phyloP scores from a whole-genome alignment of 305 asterid genomes.

The Salvia sclarea region DNA sequence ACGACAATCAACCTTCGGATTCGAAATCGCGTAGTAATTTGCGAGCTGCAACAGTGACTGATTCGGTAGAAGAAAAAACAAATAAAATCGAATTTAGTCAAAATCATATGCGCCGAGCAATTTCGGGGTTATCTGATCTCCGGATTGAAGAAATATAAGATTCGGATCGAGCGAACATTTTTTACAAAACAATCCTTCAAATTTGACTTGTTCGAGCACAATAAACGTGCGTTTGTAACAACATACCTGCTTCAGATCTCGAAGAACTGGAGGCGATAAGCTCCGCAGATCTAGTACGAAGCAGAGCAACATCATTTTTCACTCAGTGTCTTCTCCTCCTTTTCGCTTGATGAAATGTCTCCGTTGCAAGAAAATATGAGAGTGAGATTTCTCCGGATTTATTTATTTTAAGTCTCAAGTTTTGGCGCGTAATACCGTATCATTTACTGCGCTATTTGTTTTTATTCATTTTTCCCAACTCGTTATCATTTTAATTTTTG shows the following conservation, averaged over 20 bases:
- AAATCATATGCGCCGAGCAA: not conserved
- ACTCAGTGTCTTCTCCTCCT: conserved; percentile 19
- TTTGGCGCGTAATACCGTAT: conserved; percentile 37
- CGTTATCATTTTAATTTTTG: too few species aligned
- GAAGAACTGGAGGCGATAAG: conserved; percentile 67
- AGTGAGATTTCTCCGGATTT: conserved; percentile 1
- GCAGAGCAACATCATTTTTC: conserved; percentile 67
- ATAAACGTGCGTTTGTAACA: not conserved
- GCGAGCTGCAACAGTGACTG: conserved; percentile 89
- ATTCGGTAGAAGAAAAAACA: conserved; percentile 11
- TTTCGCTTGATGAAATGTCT: conserved; percentile 17
- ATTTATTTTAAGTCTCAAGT: conserved; percentile 11
- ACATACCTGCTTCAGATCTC: conserved; percentile 78
- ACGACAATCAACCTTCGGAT: conserved; percentile 32
- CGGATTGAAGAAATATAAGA: not conserved
- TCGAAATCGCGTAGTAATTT: conserved; percentile 68
- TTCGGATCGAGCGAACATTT: conserved; percentile 1
- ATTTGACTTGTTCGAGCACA: not conserved
- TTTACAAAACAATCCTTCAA: conserved; percentile 4
- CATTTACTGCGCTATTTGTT: not conserved
- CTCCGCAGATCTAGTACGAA: conserved; percentile 82
- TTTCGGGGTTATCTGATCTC: not conserved
- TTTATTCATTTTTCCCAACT: not conserved
- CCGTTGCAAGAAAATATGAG: conserved; percentile 15
- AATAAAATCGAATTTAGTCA: conserved; percentile 5